These are phyloP conservation scores for Ophryocystis elektroscirrha DNA, from an alignment of 169 alveolate species.

Conservation along the genomic window DNA sequence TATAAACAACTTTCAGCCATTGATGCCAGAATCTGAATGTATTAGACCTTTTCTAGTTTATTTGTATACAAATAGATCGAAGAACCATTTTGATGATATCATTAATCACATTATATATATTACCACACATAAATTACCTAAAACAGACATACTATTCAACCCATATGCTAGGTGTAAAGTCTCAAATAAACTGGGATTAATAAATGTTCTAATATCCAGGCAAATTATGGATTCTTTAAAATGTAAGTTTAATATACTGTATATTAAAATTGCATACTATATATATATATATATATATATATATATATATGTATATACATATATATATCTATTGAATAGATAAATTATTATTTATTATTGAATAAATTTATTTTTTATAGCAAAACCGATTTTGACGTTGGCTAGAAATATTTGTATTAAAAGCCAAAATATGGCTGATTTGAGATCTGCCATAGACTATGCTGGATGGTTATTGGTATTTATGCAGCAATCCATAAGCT, in stretches of 20 bases:
- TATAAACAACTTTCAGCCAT: too few relatives aligned
- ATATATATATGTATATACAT: not conserved
- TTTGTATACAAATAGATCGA: too few relatives aligned
- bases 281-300: not conserved
- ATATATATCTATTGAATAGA: not conserved
- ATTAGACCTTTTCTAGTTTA: too few relatives aligned
- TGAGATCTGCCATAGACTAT: constrained; percentile 26
- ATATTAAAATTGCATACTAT: not conserved
- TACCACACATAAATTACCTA: too few relatives aligned
- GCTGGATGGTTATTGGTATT: constrained; percentile 14
- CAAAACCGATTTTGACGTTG: not conserved
- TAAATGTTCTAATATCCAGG: too few relatives aligned
- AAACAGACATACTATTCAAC: too few relatives aligned
- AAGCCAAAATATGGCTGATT: constrained; percentile 30
- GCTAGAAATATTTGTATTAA: constrained; percentile 4
- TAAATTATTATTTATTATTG: not conserved
- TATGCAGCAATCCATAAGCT: constrained; percentile 25
- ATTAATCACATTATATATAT: too few relatives aligned
- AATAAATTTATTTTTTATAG: not conserved
- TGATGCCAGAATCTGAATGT: too few relatives aligned
- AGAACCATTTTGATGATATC: too few relatives aligned
- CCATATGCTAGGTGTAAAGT: too few relatives aligned
- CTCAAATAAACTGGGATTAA: too few relatives aligned
- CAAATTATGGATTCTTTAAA: too few relatives aligned
- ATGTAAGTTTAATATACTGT: not conserved